Evolutionary conservation across 495 filamentous ascomycete species (phyloP).

Genomic region (Pyrenopolyporus hunteri): DNA sequence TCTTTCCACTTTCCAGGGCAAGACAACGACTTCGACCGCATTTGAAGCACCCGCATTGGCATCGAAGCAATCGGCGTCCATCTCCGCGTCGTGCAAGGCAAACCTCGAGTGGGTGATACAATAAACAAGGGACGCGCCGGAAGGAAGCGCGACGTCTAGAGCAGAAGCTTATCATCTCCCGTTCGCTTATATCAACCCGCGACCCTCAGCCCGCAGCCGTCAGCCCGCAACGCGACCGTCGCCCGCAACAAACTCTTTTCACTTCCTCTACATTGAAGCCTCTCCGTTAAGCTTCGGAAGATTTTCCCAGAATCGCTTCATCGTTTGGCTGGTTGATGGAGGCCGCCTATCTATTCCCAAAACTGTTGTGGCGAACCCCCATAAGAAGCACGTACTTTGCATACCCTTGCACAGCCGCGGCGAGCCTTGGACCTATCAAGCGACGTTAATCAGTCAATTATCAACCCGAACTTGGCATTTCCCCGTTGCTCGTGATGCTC

Average conservation of each 20-base stretch:
- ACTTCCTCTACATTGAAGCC: conserved; percentile 20
- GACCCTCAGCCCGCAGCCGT: too few species aligned
- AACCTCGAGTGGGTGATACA: conserved; percentile 20
- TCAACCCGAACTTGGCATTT: conserved; percentile 13
- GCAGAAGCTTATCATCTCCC: conserved; percentile 10
- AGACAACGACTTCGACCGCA: conserved; percentile 11
- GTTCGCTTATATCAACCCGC: conserved; percentile 8
- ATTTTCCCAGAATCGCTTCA: neutral
- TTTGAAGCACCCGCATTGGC: conserved; percentile 25
- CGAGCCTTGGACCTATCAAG: conserved; percentile 20
- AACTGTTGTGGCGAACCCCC: conserved; percentile 27
- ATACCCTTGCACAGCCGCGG: conserved; percentile 34
- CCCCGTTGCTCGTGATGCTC: conserved; percentile 25
- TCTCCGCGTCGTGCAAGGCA: conserved; percentile 21
- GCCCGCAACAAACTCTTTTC: conserved; percentile 1
- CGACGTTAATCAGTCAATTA: conserved; percentile 13
- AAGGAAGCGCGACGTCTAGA: conserved; percentile 16
- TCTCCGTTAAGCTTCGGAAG: neutral
- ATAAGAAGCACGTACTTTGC: conserved; percentile 7
- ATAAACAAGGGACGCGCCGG: conserved; percentile 33
- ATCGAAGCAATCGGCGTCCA: conserved; percentile 15
- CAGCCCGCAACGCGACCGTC: too few species aligned
- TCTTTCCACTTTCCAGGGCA: conserved; percentile 1
- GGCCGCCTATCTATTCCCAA: conserved; percentile 24
- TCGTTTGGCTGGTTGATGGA: conserved; percentile 9